Evolutionary conservation across 2,329 filamentous ascomycete species (phyloP).

Genomic region (Colletotrichum sp.): DNA sequence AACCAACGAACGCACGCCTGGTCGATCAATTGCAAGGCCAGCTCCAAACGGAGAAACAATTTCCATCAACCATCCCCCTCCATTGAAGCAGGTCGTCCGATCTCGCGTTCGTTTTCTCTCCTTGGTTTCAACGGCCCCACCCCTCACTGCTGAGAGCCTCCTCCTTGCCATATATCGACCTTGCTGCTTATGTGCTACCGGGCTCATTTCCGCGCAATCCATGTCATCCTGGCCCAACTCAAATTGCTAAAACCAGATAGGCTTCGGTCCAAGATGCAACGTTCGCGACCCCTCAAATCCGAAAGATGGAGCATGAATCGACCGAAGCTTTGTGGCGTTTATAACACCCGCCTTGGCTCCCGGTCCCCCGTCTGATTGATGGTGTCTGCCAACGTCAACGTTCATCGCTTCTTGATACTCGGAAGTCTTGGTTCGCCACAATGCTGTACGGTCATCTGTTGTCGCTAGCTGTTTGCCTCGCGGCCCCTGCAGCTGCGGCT

Average conservation of each 20-base stretch:
- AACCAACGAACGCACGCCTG: background rate
- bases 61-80: background rate
- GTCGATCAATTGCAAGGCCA: background rate
- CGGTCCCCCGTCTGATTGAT: background rate
- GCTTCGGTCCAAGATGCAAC: background rate
- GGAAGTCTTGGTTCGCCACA: background rate
- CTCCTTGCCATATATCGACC: background rate
- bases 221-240: background rate
- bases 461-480: slow-evolving; percentile 2
- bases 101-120: background rate
- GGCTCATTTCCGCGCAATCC: slow-evolving; percentile 5
- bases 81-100: background rate
- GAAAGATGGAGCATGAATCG: background rate
- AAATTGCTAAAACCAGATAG: background rate
- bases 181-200: background rate
- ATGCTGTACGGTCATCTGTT: background rate
- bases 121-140: background rate
- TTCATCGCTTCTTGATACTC: background rate
- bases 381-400: background rate
- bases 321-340: slow-evolving; percentile 3
- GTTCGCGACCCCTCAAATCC: background rate
- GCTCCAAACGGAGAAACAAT: background rate
- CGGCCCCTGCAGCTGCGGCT: background rate
- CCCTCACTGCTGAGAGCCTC: background rate
- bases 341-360: background rate